Conservation (phyloP, 768 basidiomycete species). For the Rubroboletus satanas region DNA sequence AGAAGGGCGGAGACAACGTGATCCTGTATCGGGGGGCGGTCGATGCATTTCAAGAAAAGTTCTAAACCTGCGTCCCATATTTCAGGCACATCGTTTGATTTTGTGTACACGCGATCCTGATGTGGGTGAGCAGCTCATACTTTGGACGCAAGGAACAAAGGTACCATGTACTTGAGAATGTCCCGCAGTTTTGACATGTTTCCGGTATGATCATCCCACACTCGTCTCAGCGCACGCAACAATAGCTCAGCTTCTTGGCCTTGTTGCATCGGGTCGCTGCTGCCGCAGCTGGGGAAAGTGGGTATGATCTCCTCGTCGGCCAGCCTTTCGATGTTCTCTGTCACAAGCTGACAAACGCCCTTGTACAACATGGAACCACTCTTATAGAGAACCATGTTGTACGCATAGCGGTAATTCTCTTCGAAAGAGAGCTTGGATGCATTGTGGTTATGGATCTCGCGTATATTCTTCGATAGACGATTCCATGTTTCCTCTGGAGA, state of each 20-base stretch:
- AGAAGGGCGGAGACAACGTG: slow-evolving; percentile 82
- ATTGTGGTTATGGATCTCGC: slow-evolving; percentile 93
- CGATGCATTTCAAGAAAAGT: slow-evolving; percentile 80
- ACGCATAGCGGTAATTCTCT: slow-evolving; percentile 91
- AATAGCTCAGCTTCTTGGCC: slow-evolving; percentile 83
- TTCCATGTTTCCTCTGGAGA: slow-evolving; percentile 84
- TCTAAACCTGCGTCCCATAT: slow-evolving; percentile 79
- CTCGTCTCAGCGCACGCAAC: slow-evolving; percentile 73
- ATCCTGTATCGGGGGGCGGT: slow-evolving; percentile 75
- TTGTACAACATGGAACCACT: slow-evolving; percentile 83
- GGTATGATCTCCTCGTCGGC: slow-evolving; percentile 76
- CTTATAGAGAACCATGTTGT: slow-evolving; percentile 89
- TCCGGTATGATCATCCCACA: slow-evolving; percentile 92
- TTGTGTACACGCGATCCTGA: slow-evolving; percentile 90
- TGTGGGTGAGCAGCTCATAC: slow-evolving; percentile 12
- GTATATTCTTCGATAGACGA: slow-evolving; percentile 77
- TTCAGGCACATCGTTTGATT: slow-evolving; percentile 66
- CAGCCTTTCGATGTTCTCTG: slow-evolving; percentile 77
- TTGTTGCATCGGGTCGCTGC: slow-evolving; percentile 65
- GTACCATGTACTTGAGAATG: slow-evolving; percentile 94
- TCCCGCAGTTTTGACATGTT: slow-evolving; percentile 87
- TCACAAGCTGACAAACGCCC: slow-evolving; percentile 74
- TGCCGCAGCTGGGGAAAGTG: slow-evolving; percentile 71
- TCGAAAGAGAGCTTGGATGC: slow-evolving; percentile 86
- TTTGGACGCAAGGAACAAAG: slow-evolving; percentile 15